phyloP scores from a whole-genome alignment of 495 filamentous ascomycete species.

The Penicillium flavigenum region DNA sequence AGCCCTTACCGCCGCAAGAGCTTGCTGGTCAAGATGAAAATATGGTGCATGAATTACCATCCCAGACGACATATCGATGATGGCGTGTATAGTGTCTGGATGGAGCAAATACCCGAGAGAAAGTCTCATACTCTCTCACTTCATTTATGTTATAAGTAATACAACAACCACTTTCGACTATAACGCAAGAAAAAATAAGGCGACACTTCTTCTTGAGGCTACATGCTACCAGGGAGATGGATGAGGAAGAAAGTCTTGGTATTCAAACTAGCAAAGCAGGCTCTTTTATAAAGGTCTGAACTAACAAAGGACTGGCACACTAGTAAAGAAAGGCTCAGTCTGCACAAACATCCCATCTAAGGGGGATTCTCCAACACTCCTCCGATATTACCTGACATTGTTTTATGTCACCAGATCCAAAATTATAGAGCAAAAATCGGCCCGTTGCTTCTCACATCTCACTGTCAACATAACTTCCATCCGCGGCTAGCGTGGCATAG shows the following conservation, averaged over 20 bases:
- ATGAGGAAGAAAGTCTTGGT: too few species aligned
- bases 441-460: constrained; percentile 17
- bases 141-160: not conserved
- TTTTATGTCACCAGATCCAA: not conserved
- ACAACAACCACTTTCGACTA: not conserved
- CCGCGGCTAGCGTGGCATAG: constrained; percentile 47
- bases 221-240: too few species aligned
- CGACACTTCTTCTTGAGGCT: not conserved
- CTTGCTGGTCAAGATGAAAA: not conserved
- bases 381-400: not conserved
- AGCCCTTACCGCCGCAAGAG: not conserved
- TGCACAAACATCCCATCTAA: too few species aligned
- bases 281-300: too few species aligned
- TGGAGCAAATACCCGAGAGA: not conserved
- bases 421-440: not conserved
- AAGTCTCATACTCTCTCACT: not conserved
- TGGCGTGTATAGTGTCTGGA: not conserved
- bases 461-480: constrained; percentile 35
- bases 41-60: constrained; percentile 2
- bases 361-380: too few species aligned
- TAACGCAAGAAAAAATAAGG: not conserved
- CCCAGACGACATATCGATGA: not conserved
- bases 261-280: too few species aligned
- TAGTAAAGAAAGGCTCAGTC: too few species aligned
- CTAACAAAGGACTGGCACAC: too few species aligned